Base-by-base conservation (phyloP, 208 protist genomes). In the Spongospora subterranea region DNA sequence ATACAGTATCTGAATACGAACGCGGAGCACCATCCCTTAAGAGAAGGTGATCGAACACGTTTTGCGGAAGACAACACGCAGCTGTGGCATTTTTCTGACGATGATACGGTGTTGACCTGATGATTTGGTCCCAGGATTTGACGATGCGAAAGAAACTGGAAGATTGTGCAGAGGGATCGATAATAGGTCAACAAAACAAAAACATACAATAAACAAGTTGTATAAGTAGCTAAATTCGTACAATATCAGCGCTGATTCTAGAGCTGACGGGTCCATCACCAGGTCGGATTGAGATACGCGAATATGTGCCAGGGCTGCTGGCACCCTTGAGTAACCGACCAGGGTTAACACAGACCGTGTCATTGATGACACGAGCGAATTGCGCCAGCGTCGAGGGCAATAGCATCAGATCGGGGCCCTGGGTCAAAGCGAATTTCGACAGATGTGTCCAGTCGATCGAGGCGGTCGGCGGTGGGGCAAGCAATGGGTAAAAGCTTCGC, bases 261-360 rank as follows among this genome's bases (percentile, higher is more conserved):
- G 6, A 6, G 17, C 13, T 6, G 17, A 43, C 35, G 11, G 71
- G 40, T 39, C 11, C n/a, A 6, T 20, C 71, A 39, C 71, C 71
- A 6, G 71, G n/a, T 40, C 35, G 71, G 71, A 82, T 82, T 6
- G 35, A 6, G 35, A 82, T 35, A 45, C 71, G 71, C 17, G 35
- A 6, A n/a, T 82, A 82, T n/a, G 40, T 35, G 6, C 71, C 71
- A 40, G 35, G 13, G 35, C 71, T 82, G 71, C n/a, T 43, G 11
- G 6, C 35, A n/a, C 71, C 71, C n/a, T 82, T 82, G 6, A 82
- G 17, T 13, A 82, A n/a, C 71, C 35, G 71, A 39, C 71, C 71
- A 82, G 71, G n/a, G 71, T 82, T 82, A 6, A 82, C 40, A n/a
- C 6, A 82, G 17, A 82, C 6, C 17, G 11, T 43, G 40, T 82